Percentiles rank a stretch among this genome's conserved stretches.
These are phyloP conservation scores for Physcomitrellopsis africana DNA, from an alignment of 225 moss, liverwort and hornwort genomes.

Conservation along the genomic window DNA sequence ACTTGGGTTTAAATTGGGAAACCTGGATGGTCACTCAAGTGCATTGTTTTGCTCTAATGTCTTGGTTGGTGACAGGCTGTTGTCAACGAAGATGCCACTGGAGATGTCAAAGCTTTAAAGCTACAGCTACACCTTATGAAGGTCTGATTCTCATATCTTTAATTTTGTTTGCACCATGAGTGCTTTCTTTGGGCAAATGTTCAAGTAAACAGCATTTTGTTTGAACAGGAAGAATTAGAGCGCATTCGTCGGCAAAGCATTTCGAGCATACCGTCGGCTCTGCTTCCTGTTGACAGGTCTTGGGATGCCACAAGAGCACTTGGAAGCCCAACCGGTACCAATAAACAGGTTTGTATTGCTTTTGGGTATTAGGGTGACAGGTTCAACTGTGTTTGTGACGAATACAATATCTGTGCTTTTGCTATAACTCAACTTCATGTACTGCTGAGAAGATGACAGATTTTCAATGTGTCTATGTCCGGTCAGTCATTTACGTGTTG, in stretches of 20 bases:
- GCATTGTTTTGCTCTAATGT: slow-evolving; percentile 3
- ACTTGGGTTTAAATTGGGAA: not conserved
- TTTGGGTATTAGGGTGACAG: slow-evolving; percentile 1
- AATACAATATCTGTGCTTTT: not conserved
- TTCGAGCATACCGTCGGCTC: slow-evolving; percentile 43
- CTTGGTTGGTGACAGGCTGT: slow-evolving; percentile 54
- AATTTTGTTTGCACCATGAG: not conserved
- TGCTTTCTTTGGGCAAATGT: not conserved
- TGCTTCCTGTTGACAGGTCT: slow-evolving; percentile 39
- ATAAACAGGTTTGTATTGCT: slow-evolving; percentile 49
- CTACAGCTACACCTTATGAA: slow-evolving; percentile 64
- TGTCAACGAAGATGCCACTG: slow-evolving; percentile 69
- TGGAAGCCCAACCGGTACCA: slow-evolving; percentile 32
- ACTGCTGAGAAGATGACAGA: not conserved
- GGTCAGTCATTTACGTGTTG: not conserved
- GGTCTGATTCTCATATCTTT: slow-evolving; percentile 32
- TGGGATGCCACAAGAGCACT: slow-evolving; percentile 36
- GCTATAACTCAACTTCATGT: not conserved
- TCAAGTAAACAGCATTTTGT: not conserved
- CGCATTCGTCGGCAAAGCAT: slow-evolving; percentile 66
- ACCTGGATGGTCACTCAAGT: not conserved
- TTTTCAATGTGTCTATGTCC: not conserved
- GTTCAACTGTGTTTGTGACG: not conserved
- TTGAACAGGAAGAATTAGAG: slow-evolving; percentile 63
- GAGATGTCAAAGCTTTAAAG: slow-evolving; percentile 69